Conservation (phyloP, 176 grass and related monocot species). For the Typha latifolia region DNA sequence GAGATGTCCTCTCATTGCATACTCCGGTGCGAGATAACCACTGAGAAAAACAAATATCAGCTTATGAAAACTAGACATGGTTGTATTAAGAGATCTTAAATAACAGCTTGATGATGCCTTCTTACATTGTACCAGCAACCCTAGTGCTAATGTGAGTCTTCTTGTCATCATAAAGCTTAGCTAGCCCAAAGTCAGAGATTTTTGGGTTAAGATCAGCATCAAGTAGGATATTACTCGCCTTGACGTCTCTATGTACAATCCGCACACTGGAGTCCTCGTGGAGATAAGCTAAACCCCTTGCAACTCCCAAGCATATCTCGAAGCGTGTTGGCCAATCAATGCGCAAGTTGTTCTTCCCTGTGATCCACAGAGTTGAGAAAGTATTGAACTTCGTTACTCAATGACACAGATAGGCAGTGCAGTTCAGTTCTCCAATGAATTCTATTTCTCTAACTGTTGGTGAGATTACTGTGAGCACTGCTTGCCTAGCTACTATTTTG, state of each 20-base stretch:
- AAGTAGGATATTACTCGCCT: slow-evolving; percentile 27
- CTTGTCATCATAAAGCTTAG: slow-evolving; percentile 43
- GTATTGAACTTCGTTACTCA: no score
- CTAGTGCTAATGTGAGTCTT: slow-evolving; percentile 40
- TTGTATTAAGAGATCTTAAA: background rate
- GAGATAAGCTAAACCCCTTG: slow-evolving; percentile 36
- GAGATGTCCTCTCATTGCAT: slow-evolving; percentile 25
- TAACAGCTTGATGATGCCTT: background rate
- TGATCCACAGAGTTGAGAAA: background rate
- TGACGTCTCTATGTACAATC: slow-evolving; percentile 30
- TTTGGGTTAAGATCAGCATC: slow-evolving; percentile 40
- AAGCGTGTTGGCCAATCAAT: slow-evolving; percentile 40
- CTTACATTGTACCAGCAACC: slow-evolving; percentile 47
- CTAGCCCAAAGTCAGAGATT: slow-evolving; percentile 50
- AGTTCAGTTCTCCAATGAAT: no score
- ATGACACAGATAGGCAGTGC: no score
- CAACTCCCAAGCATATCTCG: slow-evolving; percentile 33
- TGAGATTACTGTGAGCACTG: background rate
- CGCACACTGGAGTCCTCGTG: slow-evolving; percentile 28
- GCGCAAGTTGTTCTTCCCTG: slow-evolving; percentile 21
- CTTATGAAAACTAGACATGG: background rate
- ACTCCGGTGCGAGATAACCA: slow-evolving; percentile 42
- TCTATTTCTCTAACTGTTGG: no score
- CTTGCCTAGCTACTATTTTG: background rate
- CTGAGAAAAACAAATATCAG: slow-evolving; percentile 3